Base-by-base conservation (phyloP, 148 eudicot species). In the Bassia scoparia region DNA sequence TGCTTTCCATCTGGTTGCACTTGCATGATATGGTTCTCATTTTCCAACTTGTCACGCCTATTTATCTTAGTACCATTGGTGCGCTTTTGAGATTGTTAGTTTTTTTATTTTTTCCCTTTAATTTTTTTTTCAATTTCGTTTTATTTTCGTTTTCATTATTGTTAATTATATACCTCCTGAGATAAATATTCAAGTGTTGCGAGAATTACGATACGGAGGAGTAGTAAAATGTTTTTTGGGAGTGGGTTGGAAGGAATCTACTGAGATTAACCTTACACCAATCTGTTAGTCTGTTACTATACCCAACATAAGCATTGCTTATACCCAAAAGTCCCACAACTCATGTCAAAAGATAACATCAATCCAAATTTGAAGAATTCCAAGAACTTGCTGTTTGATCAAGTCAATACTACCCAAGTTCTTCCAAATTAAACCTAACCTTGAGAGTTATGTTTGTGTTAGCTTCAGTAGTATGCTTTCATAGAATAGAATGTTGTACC, bases 41-140 rank as follows among this genome's bases (percentile, higher is more conserved):
- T 70, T 66, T 70, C 75, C 78, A 60, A 75, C 33, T 43, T 59
- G 41, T 78, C 84, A 82, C 68, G 82, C 82, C 82, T 78, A 82
- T 15, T 49, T 61, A 66, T 37, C 65, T 30, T 74, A 48, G 60
- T 78, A 56, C 62, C 84, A 82, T 82, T 82, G 84, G 76, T 74
- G 18, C 79, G 55, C 65, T 74, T 77, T 63, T 23, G 34, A n/a
- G 78, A 65, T 33, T 68, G 55, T 18, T 18, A 54, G 61, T 76
- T 75, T 49, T 21, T 27, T 34, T 33, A 23, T 23, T 23, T 29
- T 72, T 58, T 14, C 46, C 46, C 46, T 41, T 37, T 20, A 9
- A 21, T 54, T 18, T 55, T 63, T 53, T 38, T 69, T 20, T 29
- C 14, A n/a, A n/a, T n/a, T n/a, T n/a, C n/a, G n/a, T n/a, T n/a